phyloP scores from a whole-genome alignment of 164 flowering plant species.

The Stephania cephalantha region DNA sequence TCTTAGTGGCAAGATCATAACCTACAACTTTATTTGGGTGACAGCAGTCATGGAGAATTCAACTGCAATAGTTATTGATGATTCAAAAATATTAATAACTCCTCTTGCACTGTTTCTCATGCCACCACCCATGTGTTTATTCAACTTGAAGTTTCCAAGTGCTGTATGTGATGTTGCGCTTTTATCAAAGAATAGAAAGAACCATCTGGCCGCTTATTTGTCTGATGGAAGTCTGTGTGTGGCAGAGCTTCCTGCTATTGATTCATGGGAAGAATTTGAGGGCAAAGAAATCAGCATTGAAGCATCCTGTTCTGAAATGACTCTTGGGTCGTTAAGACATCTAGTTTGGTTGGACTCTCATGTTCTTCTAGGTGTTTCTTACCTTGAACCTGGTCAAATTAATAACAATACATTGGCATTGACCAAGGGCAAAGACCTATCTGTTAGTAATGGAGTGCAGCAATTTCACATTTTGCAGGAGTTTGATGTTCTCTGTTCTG shows the following conservation, averaged over 20 bases:
- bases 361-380: conserved; percentile 57
- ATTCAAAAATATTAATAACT: conserved; percentile 50
- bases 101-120: conserved; percentile 66
- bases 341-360: conserved; percentile 75
- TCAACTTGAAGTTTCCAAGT: conserved; percentile 53
- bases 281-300: conserved; percentile 64
- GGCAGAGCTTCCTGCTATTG: conserved; percentile 65
- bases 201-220: conserved; percentile 51
- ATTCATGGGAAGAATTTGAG: conserved; percentile 78
- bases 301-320: conserved; percentile 34
- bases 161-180: conserved; percentile 54
- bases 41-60: conserved; percentile 78
- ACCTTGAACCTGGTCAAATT: conserved; percentile 28
- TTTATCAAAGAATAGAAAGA: conserved; percentile 41
- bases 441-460: conserved; percentile 9
- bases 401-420: conserved; percentile 1
- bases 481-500: conserved; percentile 60
- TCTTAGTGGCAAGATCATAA: conserved; percentile 45
- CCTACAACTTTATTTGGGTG: conserved; percentile 63
- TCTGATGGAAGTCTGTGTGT: conserved; percentile 64
- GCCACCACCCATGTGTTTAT: conserved; percentile 87
- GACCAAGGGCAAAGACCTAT: conserved; percentile 19
- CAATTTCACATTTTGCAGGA: conserved; percentile 40
- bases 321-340: conserved; percentile 49
- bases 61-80: conserved; percentile 80